Evolutionary conservation across 163 green algal species (phyloP).

Genomic region (Scenedesmus sp.): DNA sequence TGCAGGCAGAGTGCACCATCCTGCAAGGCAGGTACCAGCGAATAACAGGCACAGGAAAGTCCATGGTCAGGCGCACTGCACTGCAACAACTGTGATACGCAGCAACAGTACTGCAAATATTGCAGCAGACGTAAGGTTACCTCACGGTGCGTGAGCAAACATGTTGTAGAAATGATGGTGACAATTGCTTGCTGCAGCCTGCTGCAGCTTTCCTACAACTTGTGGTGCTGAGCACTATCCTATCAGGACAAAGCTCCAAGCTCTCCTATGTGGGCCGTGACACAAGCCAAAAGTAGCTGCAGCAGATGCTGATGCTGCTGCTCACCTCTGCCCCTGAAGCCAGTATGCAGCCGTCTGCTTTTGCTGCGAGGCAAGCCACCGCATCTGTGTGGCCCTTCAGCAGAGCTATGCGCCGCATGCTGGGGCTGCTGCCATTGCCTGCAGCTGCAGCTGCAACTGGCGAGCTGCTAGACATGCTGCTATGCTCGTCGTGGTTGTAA

Average conservation of each 20-base stretch:
- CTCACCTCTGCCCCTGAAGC: constrained; percentile 41
- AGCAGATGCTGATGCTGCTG: background rate
- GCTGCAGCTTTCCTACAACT: too few relatives aligned
- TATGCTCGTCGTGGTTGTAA: background rate
- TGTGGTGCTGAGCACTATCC: too few relatives aligned
- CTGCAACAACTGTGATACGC: too few relatives aligned
- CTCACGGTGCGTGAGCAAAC: too few relatives aligned
- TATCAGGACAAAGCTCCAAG: too few relatives aligned
- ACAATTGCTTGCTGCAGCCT: too few relatives aligned
- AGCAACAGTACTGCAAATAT: too few relatives aligned
- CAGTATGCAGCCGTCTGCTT: background rate
- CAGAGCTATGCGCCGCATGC: constrained; percentile 28
- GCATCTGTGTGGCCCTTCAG: constrained; percentile 32
- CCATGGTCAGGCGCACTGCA: background rate
- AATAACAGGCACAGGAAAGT: background rate
- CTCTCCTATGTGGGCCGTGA: too few relatives aligned
- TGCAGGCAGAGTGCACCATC: background rate
- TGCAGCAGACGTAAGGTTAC: too few relatives aligned
- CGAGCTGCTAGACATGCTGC: background rate
- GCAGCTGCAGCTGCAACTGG: constrained; percentile 6
- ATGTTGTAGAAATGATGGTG: too few relatives aligned
- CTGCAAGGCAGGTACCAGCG: background rate
- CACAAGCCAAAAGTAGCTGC: too few relatives aligned
- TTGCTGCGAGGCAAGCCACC: constrained; percentile 9
- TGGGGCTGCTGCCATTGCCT: background rate